Evolutionary conservation across 1,139 yeast genomes (phyloP), one percentile per base, ranked within the genome.

Genomic region (Torulaspora globosa): DNA sequence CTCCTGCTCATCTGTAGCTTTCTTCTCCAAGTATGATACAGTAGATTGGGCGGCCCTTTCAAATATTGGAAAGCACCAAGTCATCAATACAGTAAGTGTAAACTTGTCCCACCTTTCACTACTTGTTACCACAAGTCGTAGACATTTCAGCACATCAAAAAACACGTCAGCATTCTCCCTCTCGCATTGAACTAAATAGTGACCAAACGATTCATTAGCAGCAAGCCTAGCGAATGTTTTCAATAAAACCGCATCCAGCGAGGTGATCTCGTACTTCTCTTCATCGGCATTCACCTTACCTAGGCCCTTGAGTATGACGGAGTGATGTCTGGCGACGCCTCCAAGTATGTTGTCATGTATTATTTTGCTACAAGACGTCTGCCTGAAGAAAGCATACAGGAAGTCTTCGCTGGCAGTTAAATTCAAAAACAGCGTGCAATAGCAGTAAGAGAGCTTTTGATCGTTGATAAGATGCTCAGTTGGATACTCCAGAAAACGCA

Each of bases 31-130:
- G 41, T 59, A 63, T 2, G 43, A 38, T n/a, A 55, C 54, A 2
- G 62, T 50, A 23, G 55, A 52, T 0, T 39, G 26, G 2, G 58
- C 43, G 0, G 62, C 43, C 4, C 54, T 47, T 32, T 65, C 63
- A 48, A 72, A 75, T 33, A 74, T 56, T 21, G 73, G 74, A 49
- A 68, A 68, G 14, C 70, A 60, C 88, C 89, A 82, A 0, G 79
- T 68, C 44, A 82, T 65, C 11, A 82, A 67, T 1, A 74, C 75
- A 0, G 77, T 72, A 9, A 79, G 55, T 49, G 80, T 71, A 42
- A 70, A 70, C 40, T 75, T 74, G 46, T 73, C 70, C 85, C 86
- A 82, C 24, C 67, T 68, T 8, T 72, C 75, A 44, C 67, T 73
- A 33, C 78, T 73, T 0, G 83, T 75, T 2, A 76, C 62, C 1